Base-by-base conservation (phyloP, 139 green algal species). In the Chlorokybus atmophyticus region DNA sequence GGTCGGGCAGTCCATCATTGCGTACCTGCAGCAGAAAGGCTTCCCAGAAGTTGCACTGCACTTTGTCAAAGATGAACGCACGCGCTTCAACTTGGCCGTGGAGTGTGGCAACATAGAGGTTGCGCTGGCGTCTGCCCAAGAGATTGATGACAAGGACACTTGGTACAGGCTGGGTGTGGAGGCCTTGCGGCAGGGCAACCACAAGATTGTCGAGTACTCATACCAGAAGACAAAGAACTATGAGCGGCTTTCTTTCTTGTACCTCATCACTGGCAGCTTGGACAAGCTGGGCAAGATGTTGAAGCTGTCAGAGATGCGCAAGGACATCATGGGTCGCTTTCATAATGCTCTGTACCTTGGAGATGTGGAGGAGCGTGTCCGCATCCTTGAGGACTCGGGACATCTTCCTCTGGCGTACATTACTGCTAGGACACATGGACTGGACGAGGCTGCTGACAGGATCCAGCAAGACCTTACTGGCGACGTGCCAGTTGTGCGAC, bases 171-270 rank as follows among this genome's bases (percentile, higher is more conserved):
- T 98, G 53, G 84, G 84, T 29, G 74, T 86, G 39, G 82, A 92
- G 67, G 84, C 84, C 6, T 70, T 93, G 62, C 64, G 84, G 21
- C 82, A 90, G 76, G 89, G 91, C 63, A 97, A 98, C 80, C 79
- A 90, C 69, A 77, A 93, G 71, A 95, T 97, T 29, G 91, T 95
- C 53, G 91, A 99, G 82, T 97, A 88, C 71, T 80, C 73, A 40
- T 99, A 96, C 75, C 91, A 99, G 79, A 94, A 94, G 76, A 97
- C 86, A 49, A 96, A 97, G 76, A 84, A 81, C 68, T 97, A 86
- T 59, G 91, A 97, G 64, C 85, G 88, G 50, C 85, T 99, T n/a
- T 84, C 79, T 7, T 99, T 99, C 82, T 77, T 99, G 62, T 99
- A 99, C 75, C 85, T 97, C 61, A 92, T 96, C 74, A 95, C 88